Evolutionary conservation across 2,329 filamentous ascomycete genomes (phyloP).

Genomic region (Fusarium dlaminii): DNA sequence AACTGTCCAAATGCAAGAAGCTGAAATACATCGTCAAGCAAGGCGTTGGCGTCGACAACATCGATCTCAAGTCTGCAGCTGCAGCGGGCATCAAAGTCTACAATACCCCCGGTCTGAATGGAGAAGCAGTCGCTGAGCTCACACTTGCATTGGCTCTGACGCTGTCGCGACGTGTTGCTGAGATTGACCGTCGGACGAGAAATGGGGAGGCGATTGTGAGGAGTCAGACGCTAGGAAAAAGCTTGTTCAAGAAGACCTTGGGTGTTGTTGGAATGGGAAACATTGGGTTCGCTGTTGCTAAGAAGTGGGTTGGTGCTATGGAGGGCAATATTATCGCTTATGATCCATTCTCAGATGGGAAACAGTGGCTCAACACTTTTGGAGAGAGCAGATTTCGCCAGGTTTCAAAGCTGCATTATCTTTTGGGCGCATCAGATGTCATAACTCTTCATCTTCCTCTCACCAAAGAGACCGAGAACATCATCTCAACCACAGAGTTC

Average conservation of each 20-base stretch:
- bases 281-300: background rate
- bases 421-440: background rate
- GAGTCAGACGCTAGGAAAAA: background rate
- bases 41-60: background rate
- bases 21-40: background rate
- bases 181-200: background rate
- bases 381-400: rapidly evolving
- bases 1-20: rapidly evolving
- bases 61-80: background rate
- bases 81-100: background rate
- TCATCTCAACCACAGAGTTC: background rate
- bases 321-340: background rate
- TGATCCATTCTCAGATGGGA: background rate
- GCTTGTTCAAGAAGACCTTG: background rate
- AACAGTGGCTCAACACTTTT: background rate
- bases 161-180: background rate
- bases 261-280: background rate
- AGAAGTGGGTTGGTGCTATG: background rate
- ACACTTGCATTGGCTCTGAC: background rate
- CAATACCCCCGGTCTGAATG: background rate
- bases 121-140: background rate
- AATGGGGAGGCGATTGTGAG: background rate
- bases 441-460: background rate
- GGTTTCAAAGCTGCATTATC: background rate
- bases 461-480: background rate